Evolutionary conservation across 768 basidiomycete genomes (phyloP).

Genomic region (Rhodotorula kratochvilovae): DNA sequence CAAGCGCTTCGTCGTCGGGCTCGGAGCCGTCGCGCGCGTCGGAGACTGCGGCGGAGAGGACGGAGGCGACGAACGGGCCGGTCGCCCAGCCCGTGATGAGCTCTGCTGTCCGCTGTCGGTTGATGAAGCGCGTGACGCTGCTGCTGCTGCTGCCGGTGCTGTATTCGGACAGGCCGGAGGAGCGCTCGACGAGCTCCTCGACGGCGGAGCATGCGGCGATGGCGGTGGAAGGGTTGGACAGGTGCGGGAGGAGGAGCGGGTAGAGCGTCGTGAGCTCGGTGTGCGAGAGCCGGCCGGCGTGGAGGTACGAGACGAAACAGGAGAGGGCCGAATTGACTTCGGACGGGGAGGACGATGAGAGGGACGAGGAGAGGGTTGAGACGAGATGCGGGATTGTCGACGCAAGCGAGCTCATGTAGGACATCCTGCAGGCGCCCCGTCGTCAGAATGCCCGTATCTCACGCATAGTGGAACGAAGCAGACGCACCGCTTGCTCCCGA

Average conservation of each 20-base stretch:
- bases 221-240: constrained; percentile 25
- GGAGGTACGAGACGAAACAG: constrained; percentile 37
- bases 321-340: constrained; percentile 36
- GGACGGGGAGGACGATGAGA: constrained; percentile 1
- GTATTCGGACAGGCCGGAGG: constrained; percentile 2
- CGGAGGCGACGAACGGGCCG: neutral
- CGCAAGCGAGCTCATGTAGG: constrained; percentile 36
- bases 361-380: constrained; percentile 27
- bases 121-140: constrained; percentile 28
- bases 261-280: constrained; percentile 35
- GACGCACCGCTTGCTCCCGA: constrained; percentile 38
- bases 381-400: constrained; percentile 37
- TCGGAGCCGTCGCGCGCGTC: constrained; percentile 24
- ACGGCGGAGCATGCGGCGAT: constrained; percentile 29
- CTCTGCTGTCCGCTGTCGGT: constrained; percentile 7
- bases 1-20: constrained; percentile 29
- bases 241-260: constrained; percentile 39
- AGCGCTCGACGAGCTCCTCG: constrained; percentile 41
- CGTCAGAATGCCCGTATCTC: no score
- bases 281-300: constrained; percentile 35
- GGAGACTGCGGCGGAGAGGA: neutral
- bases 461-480: no score
- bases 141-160: neutral
- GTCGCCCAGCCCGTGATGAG: constrained; percentile 24
- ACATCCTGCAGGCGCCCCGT: constrained; percentile 14